Percentiles rank a stretch among this genome's conserved stretches.
These are phyloP conservation scores for Amylostereum chailletii DNA, from an alignment of 1,284 basidiomycete genomes.

Conservation along the genomic window DNA sequence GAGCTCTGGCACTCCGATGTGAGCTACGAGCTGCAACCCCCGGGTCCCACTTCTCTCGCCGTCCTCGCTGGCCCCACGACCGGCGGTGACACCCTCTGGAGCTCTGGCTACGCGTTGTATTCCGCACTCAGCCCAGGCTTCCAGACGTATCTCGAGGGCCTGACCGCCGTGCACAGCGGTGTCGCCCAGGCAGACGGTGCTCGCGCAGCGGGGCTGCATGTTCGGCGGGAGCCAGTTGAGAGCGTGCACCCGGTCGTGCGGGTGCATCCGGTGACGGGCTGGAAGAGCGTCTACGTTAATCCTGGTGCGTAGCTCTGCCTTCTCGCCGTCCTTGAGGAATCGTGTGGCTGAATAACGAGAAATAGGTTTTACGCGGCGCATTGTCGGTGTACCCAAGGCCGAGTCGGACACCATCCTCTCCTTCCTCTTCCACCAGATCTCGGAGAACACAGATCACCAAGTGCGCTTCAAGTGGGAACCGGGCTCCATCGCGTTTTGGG, in stretches of 20 bases:
- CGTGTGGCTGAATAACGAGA: neutral
- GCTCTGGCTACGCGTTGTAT: constrained; percentile 61
- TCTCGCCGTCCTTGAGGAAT: constrained; percentile 8
- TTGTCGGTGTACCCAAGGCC: constrained; percentile 70
- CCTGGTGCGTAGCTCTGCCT: constrained; percentile 30
- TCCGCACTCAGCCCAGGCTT: constrained; percentile 61
- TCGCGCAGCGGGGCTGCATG: constrained; percentile 52
- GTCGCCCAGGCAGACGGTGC: constrained; percentile 62
- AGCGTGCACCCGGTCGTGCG: constrained; percentile 61
- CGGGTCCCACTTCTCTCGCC: constrained; percentile 63
- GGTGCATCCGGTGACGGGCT: constrained; percentile 74
- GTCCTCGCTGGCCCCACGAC: constrained; percentile 53
- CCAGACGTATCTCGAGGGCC: constrained; percentile 59
- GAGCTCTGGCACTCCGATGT: constrained; percentile 84
- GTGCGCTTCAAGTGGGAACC: constrained; percentile 65
- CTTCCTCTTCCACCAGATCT: constrained; percentile 67
- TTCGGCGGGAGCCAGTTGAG: constrained; percentile 63
- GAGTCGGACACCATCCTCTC: constrained; percentile 67
- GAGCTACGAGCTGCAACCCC: constrained; percentile 70
- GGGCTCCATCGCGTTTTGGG: constrained; percentile 66
- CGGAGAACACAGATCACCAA: constrained; percentile 61
- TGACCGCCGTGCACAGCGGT: constrained; percentile 60
- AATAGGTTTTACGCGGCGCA: constrained; percentile 58
- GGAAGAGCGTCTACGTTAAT: constrained; percentile 74
- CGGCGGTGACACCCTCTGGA: constrained; percentile 68